phyloP scores from a whole-genome alignment of 2,329 filamentous ascomycete genomes.

The Fusarium sp. region DNA sequence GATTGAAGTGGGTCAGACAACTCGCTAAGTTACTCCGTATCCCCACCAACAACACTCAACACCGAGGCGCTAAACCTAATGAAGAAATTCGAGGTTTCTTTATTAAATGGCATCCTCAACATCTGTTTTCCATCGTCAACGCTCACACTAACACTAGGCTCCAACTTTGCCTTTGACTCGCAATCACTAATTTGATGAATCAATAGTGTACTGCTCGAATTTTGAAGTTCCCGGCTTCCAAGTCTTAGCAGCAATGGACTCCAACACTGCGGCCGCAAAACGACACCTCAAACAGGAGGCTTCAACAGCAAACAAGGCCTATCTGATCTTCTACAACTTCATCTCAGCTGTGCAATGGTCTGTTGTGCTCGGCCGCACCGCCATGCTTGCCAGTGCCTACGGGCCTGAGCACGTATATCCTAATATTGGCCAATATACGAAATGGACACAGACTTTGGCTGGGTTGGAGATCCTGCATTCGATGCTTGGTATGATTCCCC shows the following conservation, averaged over 20 bases:
- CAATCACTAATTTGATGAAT: background rate
- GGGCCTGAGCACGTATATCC: conserved; percentile 68
- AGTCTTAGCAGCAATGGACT: conserved; percentile 28
- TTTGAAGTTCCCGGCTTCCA: background rate
- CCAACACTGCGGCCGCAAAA: conserved; percentile 33
- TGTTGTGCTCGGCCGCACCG: conserved; percentile 74
- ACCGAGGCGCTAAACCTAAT: conserved; percentile 26
- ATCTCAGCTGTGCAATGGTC: conserved; percentile 80
- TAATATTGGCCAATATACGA: conserved; percentile 71
- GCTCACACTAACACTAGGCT: background rate
- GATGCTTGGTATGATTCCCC: conserved; percentile 66
- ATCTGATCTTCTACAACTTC: conserved; percentile 88
- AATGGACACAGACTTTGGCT: conserved; percentile 85
- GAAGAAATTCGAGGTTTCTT: conserved; percentile 12
- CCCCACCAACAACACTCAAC: conserved; percentile 8
- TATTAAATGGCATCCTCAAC: conserved; percentile 30
- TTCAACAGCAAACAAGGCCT: conserved; percentile 62
- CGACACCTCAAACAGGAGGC: conserved; percentile 36
- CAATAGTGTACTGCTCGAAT: background rate
- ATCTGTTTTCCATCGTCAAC: conserved; percentile 14
- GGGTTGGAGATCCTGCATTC: conserved; percentile 85
- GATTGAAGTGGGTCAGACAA: background rate
- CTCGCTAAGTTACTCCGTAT: background rate
- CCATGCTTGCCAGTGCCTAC: conserved; percentile 60
- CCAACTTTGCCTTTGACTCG: background rate